Percentiles rank a stretch among this genome's conserved stretches.
These are phyloP conservation scores for Lasiosphaeriaceae sp. DNA, from an alignment of 495 filamentous ascomycete species.

Conservation along the genomic window DNA sequence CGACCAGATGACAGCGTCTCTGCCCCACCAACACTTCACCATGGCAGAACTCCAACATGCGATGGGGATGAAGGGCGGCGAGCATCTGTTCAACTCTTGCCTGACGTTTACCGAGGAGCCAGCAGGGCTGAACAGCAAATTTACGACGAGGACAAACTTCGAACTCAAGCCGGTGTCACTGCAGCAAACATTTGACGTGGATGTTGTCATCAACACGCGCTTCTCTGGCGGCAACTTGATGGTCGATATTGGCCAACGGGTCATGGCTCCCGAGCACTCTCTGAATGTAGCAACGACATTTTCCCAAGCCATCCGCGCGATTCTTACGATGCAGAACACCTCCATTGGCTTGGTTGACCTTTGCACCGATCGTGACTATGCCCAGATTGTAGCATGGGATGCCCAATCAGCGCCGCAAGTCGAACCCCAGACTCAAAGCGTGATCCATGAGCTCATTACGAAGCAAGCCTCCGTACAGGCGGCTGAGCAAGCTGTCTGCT, in stretches of 20 bases:
- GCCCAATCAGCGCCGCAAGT: slow-evolving; percentile 16
- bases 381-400: slow-evolving; percentile 41
- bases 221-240: slow-evolving; percentile 33
- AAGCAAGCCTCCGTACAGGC: slow-evolving; percentile 32
- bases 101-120: slow-evolving; percentile 43
- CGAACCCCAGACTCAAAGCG: slow-evolving; percentile 19
- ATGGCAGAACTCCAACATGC: slow-evolving; percentile 40
- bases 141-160: slow-evolving; percentile 28
- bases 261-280: slow-evolving; percentile 40
- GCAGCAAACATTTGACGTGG: slow-evolving; percentile 42
- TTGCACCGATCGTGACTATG: slow-evolving; percentile 41
- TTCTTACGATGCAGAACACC: slow-evolving; percentile 33
- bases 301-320: slow-evolving; percentile 39
- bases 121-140: slow-evolving; percentile 33
- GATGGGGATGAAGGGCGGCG: slow-evolving; percentile 36
- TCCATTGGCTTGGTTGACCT: slow-evolving; percentile 37
- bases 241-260: slow-evolving; percentile 41
- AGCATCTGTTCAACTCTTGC: slow-evolving; percentile 43
- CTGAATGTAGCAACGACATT: slow-evolving; percentile 38
- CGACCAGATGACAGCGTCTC: slow-evolving; percentile 24
- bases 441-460: slow-evolving; percentile 35
- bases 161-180: slow-evolving; percentile 35
- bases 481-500: slow-evolving; percentile 38
- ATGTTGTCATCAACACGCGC: slow-evolving; percentile 38
- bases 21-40: slow-evolving; percentile 43